Evolutionary conservation across 2,329 filamentous ascomycete species (phyloP).

Genomic region (Aschersonia sp.): DNA sequence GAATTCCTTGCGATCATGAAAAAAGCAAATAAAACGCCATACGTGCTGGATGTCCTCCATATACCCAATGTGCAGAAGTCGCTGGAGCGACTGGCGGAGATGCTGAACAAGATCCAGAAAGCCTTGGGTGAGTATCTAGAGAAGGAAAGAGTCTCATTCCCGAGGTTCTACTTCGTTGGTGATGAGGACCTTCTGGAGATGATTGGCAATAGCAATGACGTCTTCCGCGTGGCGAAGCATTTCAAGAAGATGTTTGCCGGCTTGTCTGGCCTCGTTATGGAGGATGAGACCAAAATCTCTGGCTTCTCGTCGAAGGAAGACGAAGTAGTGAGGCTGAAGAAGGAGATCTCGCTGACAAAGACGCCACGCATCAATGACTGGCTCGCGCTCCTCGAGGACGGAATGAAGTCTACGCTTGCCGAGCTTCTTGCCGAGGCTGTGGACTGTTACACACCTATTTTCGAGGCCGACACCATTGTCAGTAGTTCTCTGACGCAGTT

Average conservation of each 20-base stretch:
- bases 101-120: slow-evolving; percentile 98
- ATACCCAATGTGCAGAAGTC: slow-evolving; percentile 95
- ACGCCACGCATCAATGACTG: slow-evolving; percentile 97
- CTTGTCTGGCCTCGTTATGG: slow-evolving; percentile 72
- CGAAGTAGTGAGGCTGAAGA: slow-evolving; percentile 75
- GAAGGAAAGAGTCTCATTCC: slow-evolving; percentile 92
- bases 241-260: slow-evolving; percentile 99
- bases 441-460: slow-evolving; percentile 66
- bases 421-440: slow-evolving; percentile 81
- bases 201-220: slow-evolving; percentile 98
- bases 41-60: slow-evolving; percentile 87
- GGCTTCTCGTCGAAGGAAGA: slow-evolving; percentile 93
- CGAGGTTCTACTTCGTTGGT: slow-evolving; percentile 97
- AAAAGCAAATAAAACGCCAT: slow-evolving; percentile 93
- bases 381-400: slow-evolving; percentile 82
- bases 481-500: slow-evolving; percentile 60
- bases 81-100: slow-evolving; percentile 84
- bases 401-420: slow-evolving; percentile 88
- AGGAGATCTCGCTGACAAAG: slow-evolving; percentile 81
- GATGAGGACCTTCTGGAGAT: slow-evolving; percentile 98
- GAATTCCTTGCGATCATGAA: slow-evolving; percentile 99
- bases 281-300: slow-evolving; percentile 77
- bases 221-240: slow-evolving; percentile 89
- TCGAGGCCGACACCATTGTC: slow-evolving; percentile 58
- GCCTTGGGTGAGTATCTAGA: slow-evolving; percentile 96